phyloP scores from a whole-genome alignment of 371 early-diverging fungal genomes.

The Entomophthora muscae region DNA sequence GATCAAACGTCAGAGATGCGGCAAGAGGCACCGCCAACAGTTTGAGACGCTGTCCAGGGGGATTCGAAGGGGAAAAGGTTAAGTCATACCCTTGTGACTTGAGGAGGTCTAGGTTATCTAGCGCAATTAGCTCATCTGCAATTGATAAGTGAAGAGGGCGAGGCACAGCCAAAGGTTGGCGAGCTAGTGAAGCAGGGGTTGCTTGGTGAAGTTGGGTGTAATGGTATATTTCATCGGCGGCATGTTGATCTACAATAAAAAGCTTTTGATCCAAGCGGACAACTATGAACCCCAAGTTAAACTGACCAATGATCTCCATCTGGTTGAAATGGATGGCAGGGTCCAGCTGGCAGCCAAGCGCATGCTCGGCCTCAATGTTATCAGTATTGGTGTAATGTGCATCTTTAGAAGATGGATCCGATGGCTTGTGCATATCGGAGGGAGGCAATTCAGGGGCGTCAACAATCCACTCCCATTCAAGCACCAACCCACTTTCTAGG shows the following conservation, averaged over 20 bases:
- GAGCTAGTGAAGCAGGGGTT: slow-evolving; percentile 10
- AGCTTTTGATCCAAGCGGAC: slow-evolving; percentile 32
- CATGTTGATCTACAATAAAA: slow-evolving; percentile 97
- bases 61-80: slow-evolving; percentile 26
- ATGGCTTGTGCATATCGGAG: too few relatives aligned
- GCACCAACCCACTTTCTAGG: background rate
- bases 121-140: slow-evolving; percentile 58
- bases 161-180: slow-evolving; percentile 18
- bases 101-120: slow-evolving; percentile 51
- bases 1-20: slow-evolving; percentile 36
- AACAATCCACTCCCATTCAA: background rate
- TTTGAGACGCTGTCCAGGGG: slow-evolving; percentile 37
- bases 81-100: slow-evolving; percentile 66
- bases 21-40: slow-evolving; percentile 46
- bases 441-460: too few relatives aligned
- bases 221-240: slow-evolving; percentile 74
- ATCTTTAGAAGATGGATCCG: background rate
- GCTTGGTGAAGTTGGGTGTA: background rate
- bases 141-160: slow-evolving; percentile 45
- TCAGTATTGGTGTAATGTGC: slow-evolving; percentile 11
- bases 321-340: slow-evolving; percentile 62
- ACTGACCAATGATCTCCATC: slow-evolving; percentile 91
- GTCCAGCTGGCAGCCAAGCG: background rate
- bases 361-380: slow-evolving; percentile 27
- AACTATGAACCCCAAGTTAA: slow-evolving; percentile 97